Base-by-base conservation (phyloP, 2,329 filamentous ascomycete species). In the Fusarium oligoseptatum region DNA sequence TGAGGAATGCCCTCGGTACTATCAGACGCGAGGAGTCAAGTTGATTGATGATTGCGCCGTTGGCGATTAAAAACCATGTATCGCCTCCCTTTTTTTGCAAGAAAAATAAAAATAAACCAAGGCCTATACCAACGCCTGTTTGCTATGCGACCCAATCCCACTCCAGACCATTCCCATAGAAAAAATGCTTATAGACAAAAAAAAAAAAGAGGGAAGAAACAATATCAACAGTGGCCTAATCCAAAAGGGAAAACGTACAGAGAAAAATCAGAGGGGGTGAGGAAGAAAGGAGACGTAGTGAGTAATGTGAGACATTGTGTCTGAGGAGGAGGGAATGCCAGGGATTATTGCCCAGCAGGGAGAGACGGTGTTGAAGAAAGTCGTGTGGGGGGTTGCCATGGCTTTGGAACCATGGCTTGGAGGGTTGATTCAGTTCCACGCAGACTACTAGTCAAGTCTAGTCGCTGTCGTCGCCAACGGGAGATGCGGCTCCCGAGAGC, bases 401-500 rank as follows among this genome's bases (percentile, higher is more conserved):
- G 60, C 29, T 70, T 70, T 10, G 37, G 61, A 57, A 39, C 32
- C 45, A 50, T 73, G 69, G 50, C 73, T 70, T 67, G 32, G 58
- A 45, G n/a, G 20, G 34, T 60, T 70, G 66, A 70, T 68, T 48
- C 57, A 29, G 15, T 36, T 71, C 27, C 27, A 29, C 27, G 48
- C 27, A 29, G 24, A 27, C 45, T 27, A 24, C 43, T 10, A 3
- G 20, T 24, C 48, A 34, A 15, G 55, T 62, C 57, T 68, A 84
- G 48, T 84, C 83, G 10, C 78, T 80, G 65, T 84, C 83, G 55
- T 84, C 83, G 39, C 82, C 82, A 52, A 84, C 82, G 22, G 83
- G 82, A 7, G 83, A 83, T n/a, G 79, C 80, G 27, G 80, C 78
- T 63, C 80, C 79, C 24, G 80, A 76, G 32, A 81, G 67, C 17